Evolutionary conservation across 345 rosid genomes (phyloP).

Genomic region (Excoecaria cochinchinensis): DNA sequence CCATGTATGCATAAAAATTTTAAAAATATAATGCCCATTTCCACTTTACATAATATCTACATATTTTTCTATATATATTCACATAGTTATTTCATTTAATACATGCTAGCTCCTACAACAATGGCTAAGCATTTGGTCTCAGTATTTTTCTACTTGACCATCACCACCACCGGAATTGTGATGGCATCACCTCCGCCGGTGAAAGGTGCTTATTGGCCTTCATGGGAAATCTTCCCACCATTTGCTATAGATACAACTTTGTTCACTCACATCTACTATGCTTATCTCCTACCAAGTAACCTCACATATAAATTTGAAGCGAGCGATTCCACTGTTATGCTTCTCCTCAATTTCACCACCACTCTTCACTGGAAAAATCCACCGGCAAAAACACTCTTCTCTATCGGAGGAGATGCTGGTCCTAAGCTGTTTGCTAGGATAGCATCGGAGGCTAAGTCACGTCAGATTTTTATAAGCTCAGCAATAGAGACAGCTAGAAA

Average conservation of each 20-base stretch:
- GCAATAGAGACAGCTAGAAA: constrained; percentile 42
- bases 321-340: constrained; percentile 8
- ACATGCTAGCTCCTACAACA: neutral
- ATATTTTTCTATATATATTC: neutral
- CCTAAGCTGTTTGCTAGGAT: constrained; percentile 31
- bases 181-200: constrained; percentile 30
- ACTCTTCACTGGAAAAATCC: constrained; percentile 42
- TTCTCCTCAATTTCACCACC: constrained; percentile 42
- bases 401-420: constrained; percentile 38
- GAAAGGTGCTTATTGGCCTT: constrained; percentile 54
- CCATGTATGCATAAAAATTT: too few species aligned
- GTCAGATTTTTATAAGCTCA: constrained; percentile 41
- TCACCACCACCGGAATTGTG: neutral
- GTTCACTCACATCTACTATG: constrained; percentile 57
- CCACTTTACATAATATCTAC: neutral
- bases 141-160: neutral
- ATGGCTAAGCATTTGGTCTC: neutral
- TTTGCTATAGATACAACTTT: constrained; percentile 43
- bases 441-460: constrained; percentile 33
- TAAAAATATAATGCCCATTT: neutral
- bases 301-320: constrained; percentile 36
- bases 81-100: too few species aligned
- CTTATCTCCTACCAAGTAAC: constrained; percentile 51
- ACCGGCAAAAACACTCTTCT: constrained; percentile 43
- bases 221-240: constrained; percentile 46